phyloP scores from a whole-genome alignment of 805 yeast genomes.

The Lachancea quebecensis region DNA sequence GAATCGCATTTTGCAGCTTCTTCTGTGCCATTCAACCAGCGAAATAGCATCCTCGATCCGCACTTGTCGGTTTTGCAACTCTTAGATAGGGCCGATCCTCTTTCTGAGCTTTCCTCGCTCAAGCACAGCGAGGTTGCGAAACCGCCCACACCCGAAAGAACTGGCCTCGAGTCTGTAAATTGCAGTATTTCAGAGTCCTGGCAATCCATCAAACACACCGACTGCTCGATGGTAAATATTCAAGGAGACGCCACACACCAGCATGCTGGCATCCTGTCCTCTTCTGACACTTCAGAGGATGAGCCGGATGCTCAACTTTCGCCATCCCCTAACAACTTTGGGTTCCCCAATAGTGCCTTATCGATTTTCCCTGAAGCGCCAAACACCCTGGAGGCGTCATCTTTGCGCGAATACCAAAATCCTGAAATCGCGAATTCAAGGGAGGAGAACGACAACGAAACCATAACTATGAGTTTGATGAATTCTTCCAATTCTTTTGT shows the following conservation, averaged over 20 bases:
- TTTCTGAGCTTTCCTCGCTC: background rate
- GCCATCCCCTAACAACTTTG: conserved; percentile 8
- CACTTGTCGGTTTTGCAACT: conserved; percentile 27
- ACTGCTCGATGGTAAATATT: conserved; percentile 16
- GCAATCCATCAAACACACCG: conserved; percentile 23
- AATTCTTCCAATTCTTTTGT: conserved; percentile 29
- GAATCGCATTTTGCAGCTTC: background rate
- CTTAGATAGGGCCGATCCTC: conserved; percentile 11
- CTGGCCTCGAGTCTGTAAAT: conserved; percentile 2
- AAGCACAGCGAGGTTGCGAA: background rate
- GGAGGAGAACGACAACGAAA: conserved; percentile 16
- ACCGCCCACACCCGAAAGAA: conserved; percentile 1
- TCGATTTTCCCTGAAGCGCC: conserved; percentile 3
- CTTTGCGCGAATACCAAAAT: conserved; percentile 1
- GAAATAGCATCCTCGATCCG: conserved; percentile 25
- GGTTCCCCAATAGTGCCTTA: background rate
- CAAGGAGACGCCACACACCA: conserved; percentile 9
- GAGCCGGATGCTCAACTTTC: conserved; percentile 17
- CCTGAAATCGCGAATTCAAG: background rate
- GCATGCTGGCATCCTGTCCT: conserved; percentile 18
- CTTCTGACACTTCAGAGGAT: conserved; percentile 31
- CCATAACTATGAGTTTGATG: conserved; percentile 21
- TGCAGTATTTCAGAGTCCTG: conserved; percentile 26
- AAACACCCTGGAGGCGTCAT: conserved; percentile 1
- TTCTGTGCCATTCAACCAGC: conserved; percentile 36